phyloP scores from a whole-genome alignment of 306 rosid genomes.

The Comarum palustre region DNA sequence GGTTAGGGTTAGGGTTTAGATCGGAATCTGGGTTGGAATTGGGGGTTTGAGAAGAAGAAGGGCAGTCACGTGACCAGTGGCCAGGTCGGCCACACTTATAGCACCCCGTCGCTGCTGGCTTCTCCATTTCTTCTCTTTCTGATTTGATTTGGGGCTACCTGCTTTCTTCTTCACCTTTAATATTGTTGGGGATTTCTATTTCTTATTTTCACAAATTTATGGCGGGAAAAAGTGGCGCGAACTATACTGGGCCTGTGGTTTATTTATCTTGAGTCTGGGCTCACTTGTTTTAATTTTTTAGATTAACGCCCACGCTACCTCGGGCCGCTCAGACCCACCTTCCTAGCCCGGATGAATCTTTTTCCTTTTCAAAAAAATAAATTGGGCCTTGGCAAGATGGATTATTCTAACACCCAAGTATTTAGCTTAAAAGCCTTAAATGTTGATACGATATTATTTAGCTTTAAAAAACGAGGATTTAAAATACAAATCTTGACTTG shows the following conservation, averaged over 20 bases:
- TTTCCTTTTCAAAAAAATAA: too few species aligned
- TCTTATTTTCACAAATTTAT: neutral
- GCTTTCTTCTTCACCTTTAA: neutral
- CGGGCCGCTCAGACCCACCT: too few species aligned
- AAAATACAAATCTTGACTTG: too few species aligned
- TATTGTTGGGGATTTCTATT: neutral
- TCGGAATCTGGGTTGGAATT: conserved; percentile 20
- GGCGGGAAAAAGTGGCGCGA: conserved; percentile 31
- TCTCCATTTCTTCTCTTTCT: conserved; percentile 6
- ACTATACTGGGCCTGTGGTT: neutral
- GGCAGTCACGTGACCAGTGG: conserved; percentile 98
- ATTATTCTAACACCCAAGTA: too few species aligned
- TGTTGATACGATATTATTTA: too few species aligned
- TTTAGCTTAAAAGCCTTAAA: too few species aligned
- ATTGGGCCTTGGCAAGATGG: too few species aligned
- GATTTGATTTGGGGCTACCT: neutral
- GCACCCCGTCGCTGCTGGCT: conserved; percentile 74
- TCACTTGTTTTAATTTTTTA: too few species aligned
- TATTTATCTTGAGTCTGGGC: neutral
- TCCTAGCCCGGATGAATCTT: too few species aligned
- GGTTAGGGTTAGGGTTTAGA: conserved; percentile 22
- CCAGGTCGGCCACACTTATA: conserved; percentile 96
- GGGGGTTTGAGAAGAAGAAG: conserved; percentile 47
- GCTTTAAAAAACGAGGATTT: too few species aligned
- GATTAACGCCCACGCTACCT: too few species aligned